Evolutionary conservation across 139 green algal species (phyloP), one percentile per base, ranked within the genome.

Genomic region (Micromonas commoda): DNA sequence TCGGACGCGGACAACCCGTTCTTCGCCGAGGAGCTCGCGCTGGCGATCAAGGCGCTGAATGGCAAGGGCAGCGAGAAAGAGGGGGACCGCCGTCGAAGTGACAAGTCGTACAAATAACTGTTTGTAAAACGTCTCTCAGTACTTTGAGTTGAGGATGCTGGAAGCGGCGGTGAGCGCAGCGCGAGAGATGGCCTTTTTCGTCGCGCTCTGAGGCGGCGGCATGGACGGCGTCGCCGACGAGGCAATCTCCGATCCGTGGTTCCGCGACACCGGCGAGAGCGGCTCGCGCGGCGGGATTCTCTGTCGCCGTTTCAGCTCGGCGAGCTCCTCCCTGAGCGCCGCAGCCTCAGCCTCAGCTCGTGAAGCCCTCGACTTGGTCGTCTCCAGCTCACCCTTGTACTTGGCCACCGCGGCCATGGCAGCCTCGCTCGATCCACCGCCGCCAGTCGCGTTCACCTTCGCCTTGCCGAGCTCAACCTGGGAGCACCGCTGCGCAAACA

Each of bases 391-490:
- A n/a, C n/a, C n/a, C n/a, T n/a, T n/a, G n/a, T n/a, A n/a, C n/a
- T n/a, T n/a, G n/a, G n/a, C n/a, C n/a, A 57, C 9, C 45, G 45
- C 9, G 9, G 45, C 45, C 45, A 57, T 23, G 9, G 45, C 45
- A 16, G 16, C 45, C 9, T 57, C 45, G 45, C 45, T 57, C 45
- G 45, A 9, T 9, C 45, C 45, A 16, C 45, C 45, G 45, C 45
- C 45, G 9, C 9, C 63, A 19, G 13, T 70, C 3, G 79, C 54
- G 69, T 84, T 82, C 66, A 68, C 37, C n/a, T 77, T 85, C 33
- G 82, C 86, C 3, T 76, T 60, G 3, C 94, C 94, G 34, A 98
- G 88, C 39, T 93, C 95, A 54, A 98, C 92, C 70, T 93, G 85
- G 0, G 84, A 88, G 29, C 97, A 93, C 0, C 89, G 80, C 21